Conservation (phyloP, 2,329 filamentous ascomycete species). For the Aurifilum marmelostoma region DNA sequence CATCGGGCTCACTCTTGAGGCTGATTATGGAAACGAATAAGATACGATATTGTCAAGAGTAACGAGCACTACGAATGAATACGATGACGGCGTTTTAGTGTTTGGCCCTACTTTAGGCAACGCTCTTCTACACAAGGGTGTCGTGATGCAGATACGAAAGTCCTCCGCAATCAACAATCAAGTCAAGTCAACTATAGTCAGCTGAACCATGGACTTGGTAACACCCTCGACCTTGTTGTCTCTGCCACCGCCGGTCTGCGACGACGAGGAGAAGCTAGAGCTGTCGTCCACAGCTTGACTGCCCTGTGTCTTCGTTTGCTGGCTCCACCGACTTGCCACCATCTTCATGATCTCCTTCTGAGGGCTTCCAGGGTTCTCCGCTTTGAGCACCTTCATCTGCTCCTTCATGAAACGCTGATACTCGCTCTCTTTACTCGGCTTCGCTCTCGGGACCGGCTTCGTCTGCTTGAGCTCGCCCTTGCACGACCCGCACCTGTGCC, state of each 20-base stretch:
- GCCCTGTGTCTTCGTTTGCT: constrained; percentile 41
- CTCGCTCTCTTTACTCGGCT: constrained; percentile 40
- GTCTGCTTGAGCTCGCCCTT: constrained; percentile 72
- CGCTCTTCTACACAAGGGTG: background rate
- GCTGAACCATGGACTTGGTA: constrained; percentile 10
- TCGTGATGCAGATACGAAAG: constrained; percentile 2
- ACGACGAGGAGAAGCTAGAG: background rate
- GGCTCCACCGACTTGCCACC: constrained; percentile 66
- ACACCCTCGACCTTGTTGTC: constrained; percentile 25
- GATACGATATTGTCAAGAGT: background rate
- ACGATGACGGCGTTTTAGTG: background rate
- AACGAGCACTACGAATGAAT: background rate
- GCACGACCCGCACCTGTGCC: constrained; percentile 79
- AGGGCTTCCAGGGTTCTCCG: constrained; percentile 57
- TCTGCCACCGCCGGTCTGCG: background rate
- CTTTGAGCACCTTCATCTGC: constrained; percentile 65
- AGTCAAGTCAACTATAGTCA: constrained; percentile 26
- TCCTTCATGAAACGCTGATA: constrained; percentile 64
- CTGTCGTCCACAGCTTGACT: constrained; percentile 26
- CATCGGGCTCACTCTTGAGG: background rate
- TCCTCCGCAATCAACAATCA: background rate
- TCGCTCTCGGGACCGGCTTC: constrained; percentile 70
- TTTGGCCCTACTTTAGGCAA: background rate
- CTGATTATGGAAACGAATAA: background rate
- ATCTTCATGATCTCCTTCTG: constrained; percentile 72